A percentile compares a stretch with the other conserved stretches of the same genome.
These are phyloP conservation scores for Misopates orontium DNA, from an alignment of 257 asterid species.

Conservation along the genomic window DNA sequence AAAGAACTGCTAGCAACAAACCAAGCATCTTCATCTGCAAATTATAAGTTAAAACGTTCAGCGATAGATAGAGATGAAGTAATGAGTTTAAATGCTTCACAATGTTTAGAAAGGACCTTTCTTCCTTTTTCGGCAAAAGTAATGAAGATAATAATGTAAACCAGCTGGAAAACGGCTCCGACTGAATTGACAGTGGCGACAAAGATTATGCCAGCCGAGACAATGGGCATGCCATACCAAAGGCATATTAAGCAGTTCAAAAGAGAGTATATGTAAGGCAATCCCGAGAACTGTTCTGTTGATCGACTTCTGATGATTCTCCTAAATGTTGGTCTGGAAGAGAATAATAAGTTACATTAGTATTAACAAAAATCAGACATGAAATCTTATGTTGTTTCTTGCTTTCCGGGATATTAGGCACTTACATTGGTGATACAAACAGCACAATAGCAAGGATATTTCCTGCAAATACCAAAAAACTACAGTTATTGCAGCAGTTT, in stretches of 20 bases:
- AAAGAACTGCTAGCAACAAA: slow-evolving; percentile 48
- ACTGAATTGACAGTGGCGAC: slow-evolving; percentile 73
- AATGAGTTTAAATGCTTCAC: background rate
- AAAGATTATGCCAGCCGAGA: slow-evolving; percentile 63
- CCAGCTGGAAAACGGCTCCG: slow-evolving; percentile 73
- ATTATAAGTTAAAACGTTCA: background rate
- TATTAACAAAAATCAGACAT: background rate
- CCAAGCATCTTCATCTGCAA: slow-evolving; percentile 56
- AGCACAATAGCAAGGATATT: slow-evolving; percentile 71
- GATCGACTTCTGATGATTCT: slow-evolving; percentile 66
- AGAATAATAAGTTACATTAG: background rate
- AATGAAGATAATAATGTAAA: slow-evolving; percentile 56
- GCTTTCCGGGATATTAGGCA: slow-evolving; percentile 13
- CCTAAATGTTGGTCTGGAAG: slow-evolving; percentile 74
- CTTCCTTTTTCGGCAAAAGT: slow-evolving; percentile 48
- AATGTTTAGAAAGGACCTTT: slow-evolving; percentile 39
- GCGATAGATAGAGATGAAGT: background rate
- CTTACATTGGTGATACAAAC: slow-evolving; percentile 88
- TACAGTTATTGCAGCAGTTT: slow-evolving; percentile 14
- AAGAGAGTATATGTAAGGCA: slow-evolving; percentile 78
- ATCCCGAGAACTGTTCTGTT: slow-evolving; percentile 83
- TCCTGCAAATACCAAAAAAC: slow-evolving; percentile 49
- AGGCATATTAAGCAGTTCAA: slow-evolving; percentile 84
- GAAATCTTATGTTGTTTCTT: background rate
- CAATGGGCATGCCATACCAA: slow-evolving; percentile 80